Evolutionary conservation across 2,329 filamentous ascomycete species (phyloP).

Genomic region (Epichloe scottii): DNA sequence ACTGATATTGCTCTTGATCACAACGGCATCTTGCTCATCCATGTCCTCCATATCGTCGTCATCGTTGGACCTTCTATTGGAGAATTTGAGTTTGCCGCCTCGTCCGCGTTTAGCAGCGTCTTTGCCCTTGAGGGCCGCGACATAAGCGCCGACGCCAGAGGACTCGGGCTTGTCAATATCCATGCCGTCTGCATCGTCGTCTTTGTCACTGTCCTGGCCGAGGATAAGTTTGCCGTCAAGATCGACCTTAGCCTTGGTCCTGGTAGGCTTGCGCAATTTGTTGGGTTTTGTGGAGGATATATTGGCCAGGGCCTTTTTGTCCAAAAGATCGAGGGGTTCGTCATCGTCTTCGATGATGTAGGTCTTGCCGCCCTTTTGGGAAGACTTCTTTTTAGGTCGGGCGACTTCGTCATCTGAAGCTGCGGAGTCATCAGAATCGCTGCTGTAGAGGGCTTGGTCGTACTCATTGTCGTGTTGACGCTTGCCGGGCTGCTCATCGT

Average conservation of each 20-base stretch:
- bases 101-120: constrained; percentile 52
- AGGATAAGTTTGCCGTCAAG: constrained; percentile 73
- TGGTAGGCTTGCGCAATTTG: constrained; percentile 44
- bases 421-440: constrained; percentile 44
- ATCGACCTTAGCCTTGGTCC: constrained; percentile 55
- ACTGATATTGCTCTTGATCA: constrained; percentile 37
- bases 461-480: constrained; percentile 81
- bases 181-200: constrained; percentile 42
- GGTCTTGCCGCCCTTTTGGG: constrained; percentile 51
- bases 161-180: constrained; percentile 52
- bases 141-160: constrained; percentile 53
- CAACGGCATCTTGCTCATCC: constrained; percentile 38
- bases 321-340: constrained; percentile 87
- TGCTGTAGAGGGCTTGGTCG: constrained; percentile 90
- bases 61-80: constrained; percentile 42
- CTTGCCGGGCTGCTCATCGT: constrained; percentile 27
- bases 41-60: constrained; percentile 40
- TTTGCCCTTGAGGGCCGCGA: constrained; percentile 55
- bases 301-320: constrained; percentile 76
- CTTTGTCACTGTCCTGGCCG: constrained; percentile 41
- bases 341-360: constrained; percentile 94
- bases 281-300: constrained; percentile 84
- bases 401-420: constrained; percentile 43
- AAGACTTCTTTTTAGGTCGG: constrained; percentile 28
- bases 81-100: constrained; percentile 59